Evolutionary conservation across 2,329 filamentous ascomycete genomes (phyloP), one percentile per base, ranked within the genome.

Genomic region (Curvularia lunata): DNA sequence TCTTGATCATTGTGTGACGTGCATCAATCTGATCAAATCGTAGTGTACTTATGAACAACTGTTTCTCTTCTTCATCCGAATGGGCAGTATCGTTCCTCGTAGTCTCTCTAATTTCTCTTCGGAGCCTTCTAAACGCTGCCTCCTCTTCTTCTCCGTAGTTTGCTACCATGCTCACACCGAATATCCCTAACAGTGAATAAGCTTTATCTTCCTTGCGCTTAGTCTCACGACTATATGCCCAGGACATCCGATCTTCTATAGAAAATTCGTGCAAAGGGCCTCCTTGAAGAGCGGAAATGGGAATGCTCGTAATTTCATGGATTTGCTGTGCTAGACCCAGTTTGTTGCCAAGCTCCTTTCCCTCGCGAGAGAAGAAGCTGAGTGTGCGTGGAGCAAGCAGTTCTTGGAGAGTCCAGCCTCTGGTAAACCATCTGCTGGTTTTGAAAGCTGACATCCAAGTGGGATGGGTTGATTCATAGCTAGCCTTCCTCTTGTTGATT

Each of bases 141-240:
- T 41, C 38, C 18, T 41, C 5, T 5, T 21, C 58, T n/a, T 64
- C 63, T 10, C 58, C 61, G 34, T 64, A 62, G 10, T 64, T n/a
- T 30, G 61, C 46, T 3, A 58, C 49, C 59, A 66, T 66, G n/a
- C 59, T 40, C 8, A 67, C 55, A 23, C 43, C 64, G 25, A 69
- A 70, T 5, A 68, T 34, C 6, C 67, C 67, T 41, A 63, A 50
- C 13, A 67, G 41, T n/a, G 53, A 58, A 46, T 68, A 68, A 4
- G 63, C 66, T 12, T 6, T 21, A 28, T 70, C 67, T 45, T 70
- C 67, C 5, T 46, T 23, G 5, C 56, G 48, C 12, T 55, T 68
- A 1, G 68, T 71, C 8, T 54, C 7, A 7, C 70, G 62, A 4
- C 28, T 28, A n/a, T 54, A 54, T 7, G 64, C 64, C 70, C 49